Base-by-base conservation (phyloP, 2,329 filamentous ascomycete genomes). In the Coniochaeta sp. region DNA sequence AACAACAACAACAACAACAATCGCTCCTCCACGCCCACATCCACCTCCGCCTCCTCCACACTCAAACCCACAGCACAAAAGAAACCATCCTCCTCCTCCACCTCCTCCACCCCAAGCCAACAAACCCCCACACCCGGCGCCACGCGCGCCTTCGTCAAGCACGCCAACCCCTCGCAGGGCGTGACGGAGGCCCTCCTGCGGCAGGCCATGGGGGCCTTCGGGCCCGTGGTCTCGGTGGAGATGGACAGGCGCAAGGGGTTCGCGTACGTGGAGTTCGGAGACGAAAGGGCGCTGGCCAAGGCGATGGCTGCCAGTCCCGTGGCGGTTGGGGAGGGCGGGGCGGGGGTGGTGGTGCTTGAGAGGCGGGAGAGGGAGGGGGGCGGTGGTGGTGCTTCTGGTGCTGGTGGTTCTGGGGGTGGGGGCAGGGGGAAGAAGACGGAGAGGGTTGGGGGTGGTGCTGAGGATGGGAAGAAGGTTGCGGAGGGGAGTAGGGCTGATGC, bases 171-270 rank as follows among this genome's bases (percentile, higher is more conserved):
- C 12, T 95, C 92, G 0, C 93, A 97, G 70, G 93, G 93, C 16
- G 90, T 97, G 55, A 97, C 91, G 0, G 93, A 97, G 69, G 77
- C 88, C 0, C 75, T 92, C 0, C 84, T 98, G 1, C 87, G 89
- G 67, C 83, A 89, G 65, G 87, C 89, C 0, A 85, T 98, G 70
- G 81, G 87, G 52, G 74, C 77, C 0, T 96, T 91, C 67, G 93
- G 93, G 1, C 73, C 83, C 1, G 84, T 97, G 54, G 84, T 84
- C 0, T 89, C 86, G 65, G 90, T 96, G 19, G 93, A 97, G 67
- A 93, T 98, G 59, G 93, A 98, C 71, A 93, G 92, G 73, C 89
- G 93, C 68, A 97, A 97, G 73, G 92, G 92, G 0, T 96, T 96
- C 68, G 93, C 92, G 2, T 96, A 97, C 71, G 88, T 96, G 43